Evolutionary conservation across 2,329 filamentous ascomycete genomes (phyloP).

Genomic region (Fusarium brevicatenulatum): DNA sequence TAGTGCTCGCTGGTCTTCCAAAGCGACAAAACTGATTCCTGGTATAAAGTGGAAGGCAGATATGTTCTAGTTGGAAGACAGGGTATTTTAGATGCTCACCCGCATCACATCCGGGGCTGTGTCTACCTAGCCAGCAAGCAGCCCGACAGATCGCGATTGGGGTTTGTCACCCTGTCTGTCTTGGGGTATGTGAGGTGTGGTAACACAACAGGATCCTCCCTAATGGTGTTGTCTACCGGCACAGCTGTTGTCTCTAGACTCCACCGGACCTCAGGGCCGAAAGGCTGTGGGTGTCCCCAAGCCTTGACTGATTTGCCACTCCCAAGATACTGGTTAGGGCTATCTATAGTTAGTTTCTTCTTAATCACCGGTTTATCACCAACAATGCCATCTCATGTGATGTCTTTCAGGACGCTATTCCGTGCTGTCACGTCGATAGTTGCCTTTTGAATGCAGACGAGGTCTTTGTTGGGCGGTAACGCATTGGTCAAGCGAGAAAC

Average conservation of each 20-base stretch:
- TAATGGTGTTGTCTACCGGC: background rate
- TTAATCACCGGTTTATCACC: conserved; percentile 3
- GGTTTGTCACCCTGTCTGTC: background rate
- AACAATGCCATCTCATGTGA: conserved; percentile 18
- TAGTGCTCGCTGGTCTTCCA: background rate
- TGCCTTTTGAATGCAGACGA: background rate
- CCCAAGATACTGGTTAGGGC: conserved; percentile 42
- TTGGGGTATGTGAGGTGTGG: conserved; percentile 14
- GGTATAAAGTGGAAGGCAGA: background rate
- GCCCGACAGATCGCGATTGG: conserved; percentile 35
- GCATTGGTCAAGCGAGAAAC: conserved; percentile 5
- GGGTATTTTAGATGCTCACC: conserved; percentile 1
- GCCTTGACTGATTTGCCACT: conserved; percentile 23
- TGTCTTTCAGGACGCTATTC: background rate
- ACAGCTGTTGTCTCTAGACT: background rate
- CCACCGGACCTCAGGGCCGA: conserved; percentile 19
- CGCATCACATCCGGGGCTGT: conserved; percentile 14
- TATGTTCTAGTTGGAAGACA: background rate
- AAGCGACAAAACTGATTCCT: background rate
- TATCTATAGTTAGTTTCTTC: conserved; percentile 16
- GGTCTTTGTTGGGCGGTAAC: conserved; percentile 10
- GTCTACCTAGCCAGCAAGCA: background rate
- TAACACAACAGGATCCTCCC: conserved; percentile 7
- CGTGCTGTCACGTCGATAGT: conserved; percentile 11
- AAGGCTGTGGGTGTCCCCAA: conserved; percentile 9